These are phyloP conservation scores for Fusarium globosum DNA, from an alignment of 2,329 filamentous ascomycete species.

Conservation along the genomic window DNA sequence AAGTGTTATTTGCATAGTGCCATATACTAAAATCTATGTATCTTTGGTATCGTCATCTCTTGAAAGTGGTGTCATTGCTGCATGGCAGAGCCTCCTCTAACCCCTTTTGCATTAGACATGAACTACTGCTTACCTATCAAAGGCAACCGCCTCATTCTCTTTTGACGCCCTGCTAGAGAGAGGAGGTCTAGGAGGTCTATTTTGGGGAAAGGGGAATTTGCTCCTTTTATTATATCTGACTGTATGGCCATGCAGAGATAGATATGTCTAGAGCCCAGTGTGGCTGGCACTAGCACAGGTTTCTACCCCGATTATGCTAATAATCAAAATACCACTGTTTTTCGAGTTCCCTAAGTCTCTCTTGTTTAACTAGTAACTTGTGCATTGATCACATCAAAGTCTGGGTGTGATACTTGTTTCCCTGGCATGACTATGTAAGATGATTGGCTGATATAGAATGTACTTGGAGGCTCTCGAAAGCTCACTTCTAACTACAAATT, in stretches of 20 bases:
- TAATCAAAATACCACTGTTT: background rate
- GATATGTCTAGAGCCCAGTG: background rate
- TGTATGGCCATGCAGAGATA: background rate
- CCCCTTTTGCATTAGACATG: constrained; percentile 29
- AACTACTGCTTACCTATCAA: constrained; percentile 12
- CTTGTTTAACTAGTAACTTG: background rate
- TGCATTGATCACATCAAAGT: background rate
- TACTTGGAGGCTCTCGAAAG: background rate
- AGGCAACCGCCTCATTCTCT: constrained; percentile 23
- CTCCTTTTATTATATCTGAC: background rate
- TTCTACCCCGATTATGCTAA: background rate
- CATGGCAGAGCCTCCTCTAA: constrained; percentile 35
- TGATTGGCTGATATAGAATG: background rate
- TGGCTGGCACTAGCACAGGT: background rate
- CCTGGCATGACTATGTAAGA: background rate
- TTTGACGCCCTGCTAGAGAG: constrained; percentile 14
- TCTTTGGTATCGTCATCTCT: constrained; percentile 1
- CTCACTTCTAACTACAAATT: background rate
- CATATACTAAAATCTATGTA: background rate
- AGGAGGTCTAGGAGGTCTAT: constrained; percentile 1
- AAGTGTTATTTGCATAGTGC: background rate
- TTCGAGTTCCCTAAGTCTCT: background rate
- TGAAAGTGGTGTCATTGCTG: constrained; percentile 18
- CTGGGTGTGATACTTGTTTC: background rate
- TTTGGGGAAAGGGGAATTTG: background rate